Conservation (phyloP, 2,329 filamentous ascomycete species). For the Fonsecaea pugnacius region DNA sequence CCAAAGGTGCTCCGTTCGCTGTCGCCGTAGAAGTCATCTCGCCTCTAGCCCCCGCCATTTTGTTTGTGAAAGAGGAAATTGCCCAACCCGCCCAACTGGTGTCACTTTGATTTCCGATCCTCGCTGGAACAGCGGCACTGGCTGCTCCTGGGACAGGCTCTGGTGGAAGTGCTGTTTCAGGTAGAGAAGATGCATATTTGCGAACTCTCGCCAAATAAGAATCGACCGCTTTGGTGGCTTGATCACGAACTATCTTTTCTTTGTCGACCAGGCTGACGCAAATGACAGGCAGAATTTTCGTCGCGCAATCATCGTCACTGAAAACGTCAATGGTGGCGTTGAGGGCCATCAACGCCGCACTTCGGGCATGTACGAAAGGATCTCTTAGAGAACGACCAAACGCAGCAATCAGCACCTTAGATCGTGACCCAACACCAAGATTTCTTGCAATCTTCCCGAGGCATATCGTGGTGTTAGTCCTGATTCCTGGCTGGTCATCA, state of each 20-base stretch:
- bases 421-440: constrained; percentile 72
- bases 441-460: constrained; percentile 94
- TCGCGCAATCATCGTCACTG: constrained; percentile 84
- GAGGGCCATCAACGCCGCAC: constrained; percentile 83
- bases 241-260: constrained; percentile 90
- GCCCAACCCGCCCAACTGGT: constrained; percentile 93
- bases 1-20: constrained; percentile 43
- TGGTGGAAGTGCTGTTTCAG: constrained; percentile 77
- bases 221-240: constrained; percentile 87
- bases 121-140: constrained; percentile 47
- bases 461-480: constrained; percentile 98
- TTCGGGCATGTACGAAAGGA: constrained; percentile 91
- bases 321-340: constrained; percentile 85
- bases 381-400: constrained; percentile 88
- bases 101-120: constrained; percentile 79
- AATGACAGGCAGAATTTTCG: constrained; percentile 78
- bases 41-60: constrained; percentile 79
- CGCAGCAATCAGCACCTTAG: constrained; percentile 90
- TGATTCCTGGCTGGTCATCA: constrained; percentile 94
- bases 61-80: constrained; percentile 98
- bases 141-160: constrained; percentile 58
- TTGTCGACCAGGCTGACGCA: constrained; percentile 89
- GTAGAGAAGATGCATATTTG: constrained; percentile 76
- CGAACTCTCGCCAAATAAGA: constrained; percentile 80
- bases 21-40: constrained; percentile 71